Evolutionary conservation across 768 basidiomycete species (phyloP).

Genomic region (Trametes villosa): DNA sequence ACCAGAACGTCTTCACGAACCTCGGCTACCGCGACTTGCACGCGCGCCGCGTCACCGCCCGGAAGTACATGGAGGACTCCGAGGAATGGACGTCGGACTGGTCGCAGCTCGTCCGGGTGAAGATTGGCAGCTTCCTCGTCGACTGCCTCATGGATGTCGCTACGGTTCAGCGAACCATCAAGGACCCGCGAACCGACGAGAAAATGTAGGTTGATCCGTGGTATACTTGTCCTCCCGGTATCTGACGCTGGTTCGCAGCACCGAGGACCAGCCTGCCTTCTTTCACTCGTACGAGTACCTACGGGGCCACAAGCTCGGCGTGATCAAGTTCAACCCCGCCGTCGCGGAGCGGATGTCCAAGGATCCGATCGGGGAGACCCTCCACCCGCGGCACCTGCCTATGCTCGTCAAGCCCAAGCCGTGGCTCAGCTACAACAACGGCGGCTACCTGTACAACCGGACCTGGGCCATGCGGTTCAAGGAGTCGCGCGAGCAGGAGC

Average conservation of each 20-base stretch:
- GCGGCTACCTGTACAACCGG: slow-evolving; percentile 82
- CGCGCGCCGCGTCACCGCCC: slow-evolving; percentile 66
- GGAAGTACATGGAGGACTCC: slow-evolving; percentile 63
- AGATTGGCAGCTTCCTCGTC: slow-evolving; percentile 82
- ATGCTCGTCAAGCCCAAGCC: slow-evolving; percentile 93
- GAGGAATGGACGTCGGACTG: slow-evolving; percentile 82
- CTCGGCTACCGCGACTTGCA: slow-evolving; percentile 65
- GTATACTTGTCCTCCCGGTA: background rate
- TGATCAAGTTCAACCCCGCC: slow-evolving; percentile 83
- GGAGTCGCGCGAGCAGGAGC: slow-evolving; percentile 81
- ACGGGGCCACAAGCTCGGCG: slow-evolving; percentile 93
- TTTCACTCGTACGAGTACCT: slow-evolving; percentile 90
- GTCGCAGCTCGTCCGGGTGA: slow-evolving; percentile 77
- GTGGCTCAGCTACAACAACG: slow-evolving; percentile 77
- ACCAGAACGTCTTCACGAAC: slow-evolving; percentile 55
- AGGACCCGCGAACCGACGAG: slow-evolving; percentile 62
- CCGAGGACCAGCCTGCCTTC: slow-evolving; percentile 88
- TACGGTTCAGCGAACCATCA: slow-evolving; percentile 63
- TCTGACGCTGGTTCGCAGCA: slow-evolving; percentile 42
- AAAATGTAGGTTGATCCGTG: slow-evolving; percentile 51
- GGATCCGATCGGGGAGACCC: slow-evolving; percentile 67
- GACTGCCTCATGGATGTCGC: slow-evolving; percentile 86
- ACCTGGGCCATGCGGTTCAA: slow-evolving; percentile 90
- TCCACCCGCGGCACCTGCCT: slow-evolving; percentile 93
- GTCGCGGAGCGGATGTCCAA: slow-evolving; percentile 78